Evolutionary conservation across 1,284 basidiomycete species (phyloP).

Genomic region (Cryptococcus deneoformans): DNA sequence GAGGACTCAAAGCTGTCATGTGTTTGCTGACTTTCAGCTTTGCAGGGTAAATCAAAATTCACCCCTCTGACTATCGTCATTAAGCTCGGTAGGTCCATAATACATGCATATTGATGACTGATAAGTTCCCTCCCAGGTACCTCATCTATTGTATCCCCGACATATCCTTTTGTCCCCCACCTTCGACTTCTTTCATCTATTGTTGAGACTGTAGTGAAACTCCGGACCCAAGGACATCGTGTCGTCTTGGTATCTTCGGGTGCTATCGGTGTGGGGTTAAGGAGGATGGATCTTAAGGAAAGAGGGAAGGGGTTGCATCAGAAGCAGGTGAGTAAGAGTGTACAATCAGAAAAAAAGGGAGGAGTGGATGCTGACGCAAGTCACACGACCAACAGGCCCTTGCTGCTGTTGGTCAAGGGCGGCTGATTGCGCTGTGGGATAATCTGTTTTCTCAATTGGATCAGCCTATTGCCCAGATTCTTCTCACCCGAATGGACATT

Average conservation of each 20-base stretch:
- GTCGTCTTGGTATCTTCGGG: constrained; percentile 95
- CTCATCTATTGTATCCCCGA: constrained; percentile 89
- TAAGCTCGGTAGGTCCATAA: constrained; percentile 64
- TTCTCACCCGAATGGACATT: constrained; percentile 92
- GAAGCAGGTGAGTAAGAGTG: constrained; percentile 64
- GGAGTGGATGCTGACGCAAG: not conserved
- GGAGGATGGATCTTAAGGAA: constrained; percentile 80
- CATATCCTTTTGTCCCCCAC: constrained; percentile 77
- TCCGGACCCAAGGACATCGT: constrained; percentile 79
- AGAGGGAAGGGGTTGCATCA: constrained; percentile 81
- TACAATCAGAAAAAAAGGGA: not conserved
- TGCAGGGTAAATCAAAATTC: constrained; percentile 9
- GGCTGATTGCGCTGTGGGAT: constrained; percentile 95
- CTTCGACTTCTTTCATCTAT: constrained; percentile 86
- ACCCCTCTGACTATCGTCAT: constrained; percentile 66
- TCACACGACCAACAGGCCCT: constrained; percentile 61
- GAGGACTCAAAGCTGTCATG: no score
- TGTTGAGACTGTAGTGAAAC: constrained; percentile 82
- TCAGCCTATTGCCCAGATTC: constrained; percentile 92
- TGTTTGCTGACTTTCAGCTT: not conserved
- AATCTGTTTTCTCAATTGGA: constrained; percentile 90
- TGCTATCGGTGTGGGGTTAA: constrained; percentile 90
- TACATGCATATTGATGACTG: not conserved
- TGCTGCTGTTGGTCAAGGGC: constrained; percentile 93
- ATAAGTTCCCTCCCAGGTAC: constrained; percentile 60